These are phyloP conservation scores for Penicillium coffeae DNA, from an alignment of 495 filamentous ascomycete genomes.

Conservation along the genomic window DNA sequence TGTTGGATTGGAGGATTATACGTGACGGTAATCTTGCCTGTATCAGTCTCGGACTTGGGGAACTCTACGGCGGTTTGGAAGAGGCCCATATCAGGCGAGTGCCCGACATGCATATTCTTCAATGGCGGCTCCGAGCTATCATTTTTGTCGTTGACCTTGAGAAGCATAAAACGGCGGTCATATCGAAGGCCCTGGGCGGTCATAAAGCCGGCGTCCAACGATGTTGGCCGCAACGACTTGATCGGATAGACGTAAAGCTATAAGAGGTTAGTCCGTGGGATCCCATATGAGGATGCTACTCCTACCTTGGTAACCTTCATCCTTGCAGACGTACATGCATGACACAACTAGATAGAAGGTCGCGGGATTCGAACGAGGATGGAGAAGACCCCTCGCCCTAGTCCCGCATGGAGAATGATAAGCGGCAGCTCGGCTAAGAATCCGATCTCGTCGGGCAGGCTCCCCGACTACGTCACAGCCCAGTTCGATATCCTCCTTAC, in stretches of 20 bases:
- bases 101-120: conserved; percentile 65
- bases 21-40: conserved; percentile 51
- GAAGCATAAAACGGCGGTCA: conserved; percentile 79
- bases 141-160: conserved; percentile 43
- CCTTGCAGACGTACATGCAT: not conserved
- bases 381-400: too few species aligned
- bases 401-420: too few species aligned
- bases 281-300: not conserved
- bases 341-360: not conserved
- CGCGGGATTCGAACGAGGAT: too few species aligned
- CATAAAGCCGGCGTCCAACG: conserved; percentile 51
- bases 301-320: conserved; percentile 45
- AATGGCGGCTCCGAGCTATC: conserved; percentile 28
- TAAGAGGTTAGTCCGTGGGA: not conserved
- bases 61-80: conserved; percentile 58
- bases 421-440: too few species aligned
- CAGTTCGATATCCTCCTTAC: too few species aligned
- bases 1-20: conserved; percentile 38
- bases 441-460: too few species aligned
- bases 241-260: conserved; percentile 87
- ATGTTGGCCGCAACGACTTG: conserved; percentile 71
- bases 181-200: conserved; percentile 65
- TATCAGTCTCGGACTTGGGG: conserved; percentile 19
- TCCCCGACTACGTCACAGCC: not conserved
- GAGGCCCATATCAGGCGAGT: conserved; percentile 61